Evolutionary conservation across 2,329 filamentous ascomycete genomes (phyloP).

Genomic region (Venturia carpophila): DNA sequence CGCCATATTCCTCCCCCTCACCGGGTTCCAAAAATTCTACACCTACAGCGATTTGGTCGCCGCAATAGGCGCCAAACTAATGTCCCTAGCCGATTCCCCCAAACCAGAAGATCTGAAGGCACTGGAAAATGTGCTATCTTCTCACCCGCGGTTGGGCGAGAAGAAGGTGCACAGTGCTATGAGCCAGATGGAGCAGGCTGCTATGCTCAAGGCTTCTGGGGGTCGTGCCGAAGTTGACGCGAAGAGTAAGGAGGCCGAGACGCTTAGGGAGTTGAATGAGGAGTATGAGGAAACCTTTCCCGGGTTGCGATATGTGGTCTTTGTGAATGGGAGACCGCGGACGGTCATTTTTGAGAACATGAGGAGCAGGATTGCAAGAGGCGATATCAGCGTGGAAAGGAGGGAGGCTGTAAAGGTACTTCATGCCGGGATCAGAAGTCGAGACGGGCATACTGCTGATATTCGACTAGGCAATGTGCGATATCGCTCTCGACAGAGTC

Average conservation of each 20-base stretch:
- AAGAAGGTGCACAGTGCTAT: constrained; percentile 75
- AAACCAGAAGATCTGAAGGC: not conserved
- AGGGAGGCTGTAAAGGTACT: constrained; percentile 65
- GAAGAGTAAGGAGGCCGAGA: constrained; percentile 32
- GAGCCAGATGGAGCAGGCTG: constrained; percentile 74
- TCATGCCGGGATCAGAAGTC: constrained; percentile 17
- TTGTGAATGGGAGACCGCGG: constrained; percentile 74
- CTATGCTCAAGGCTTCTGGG: constrained; percentile 46
- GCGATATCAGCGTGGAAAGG: constrained; percentile 60
- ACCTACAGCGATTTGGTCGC: constrained; percentile 65
- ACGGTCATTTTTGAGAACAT: constrained; percentile 76
- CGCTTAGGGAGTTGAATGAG: constrained; percentile 57
- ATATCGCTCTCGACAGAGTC: constrained; percentile 76
- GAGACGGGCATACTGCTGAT: not conserved
- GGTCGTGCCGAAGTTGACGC: constrained; percentile 21
- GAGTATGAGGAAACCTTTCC: constrained; percentile 78
- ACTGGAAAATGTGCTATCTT: constrained; percentile 65
- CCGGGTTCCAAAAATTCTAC: constrained; percentile 52
- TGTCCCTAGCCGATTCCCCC: constrained; percentile 46
- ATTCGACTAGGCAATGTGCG: constrained; percentile 69
- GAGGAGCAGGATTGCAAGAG: constrained; percentile 61
- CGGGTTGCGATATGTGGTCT: constrained; percentile 80
- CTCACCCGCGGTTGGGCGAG: constrained; percentile 77
- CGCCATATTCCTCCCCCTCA: constrained; percentile 58
- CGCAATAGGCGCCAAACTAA: constrained; percentile 56